A percentile compares a stretch with the other conserved stretches of the same genome.
Conservation (phyloP, 208 protist species). For the Leishmania tropica region DNA sequence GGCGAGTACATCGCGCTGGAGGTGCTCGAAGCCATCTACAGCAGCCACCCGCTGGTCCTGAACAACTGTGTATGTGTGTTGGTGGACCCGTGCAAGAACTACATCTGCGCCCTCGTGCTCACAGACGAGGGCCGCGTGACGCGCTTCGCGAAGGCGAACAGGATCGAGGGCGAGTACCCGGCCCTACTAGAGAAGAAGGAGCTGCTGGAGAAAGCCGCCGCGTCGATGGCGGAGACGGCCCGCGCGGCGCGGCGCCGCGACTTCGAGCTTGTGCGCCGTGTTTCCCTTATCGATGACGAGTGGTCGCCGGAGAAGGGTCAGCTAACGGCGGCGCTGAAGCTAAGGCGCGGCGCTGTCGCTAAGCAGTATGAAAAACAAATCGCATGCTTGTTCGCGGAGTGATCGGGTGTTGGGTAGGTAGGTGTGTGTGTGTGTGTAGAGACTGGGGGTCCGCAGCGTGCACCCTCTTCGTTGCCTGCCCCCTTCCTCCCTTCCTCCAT, state of each 20-base stretch:
- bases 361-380: conserved; percentile 65
- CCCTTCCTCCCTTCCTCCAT: no score
- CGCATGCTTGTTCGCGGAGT: conserved; percentile 47
- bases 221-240: conserved; percentile 43
- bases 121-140: conserved; percentile 43
- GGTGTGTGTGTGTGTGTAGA: background rate
- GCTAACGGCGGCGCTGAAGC: conserved; percentile 77
- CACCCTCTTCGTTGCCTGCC: background rate
- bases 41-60: conserved; percentile 47
- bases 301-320: conserved; percentile 85
- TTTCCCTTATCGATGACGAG: conserved; percentile 57
- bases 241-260: conserved; percentile 27
- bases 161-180: conserved; percentile 36
- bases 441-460: background rate
- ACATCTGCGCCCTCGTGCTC: conserved; percentile 56
- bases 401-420: background rate
- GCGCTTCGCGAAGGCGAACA: conserved; percentile 46
- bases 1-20: conserved; percentile 94
- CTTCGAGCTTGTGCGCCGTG: conserved; percentile 64
- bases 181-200: conserved; percentile 33
- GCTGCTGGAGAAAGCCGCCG: conserved; percentile 32
- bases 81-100: conserved; percentile 66
- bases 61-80: conserved; percentile 78
- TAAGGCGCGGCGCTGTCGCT: conserved; percentile 59
- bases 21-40: conserved; percentile 79